phyloP scores from a whole-genome alignment of 2,329 filamentous ascomycete species.

The Tolypocladium paradoxum region DNA sequence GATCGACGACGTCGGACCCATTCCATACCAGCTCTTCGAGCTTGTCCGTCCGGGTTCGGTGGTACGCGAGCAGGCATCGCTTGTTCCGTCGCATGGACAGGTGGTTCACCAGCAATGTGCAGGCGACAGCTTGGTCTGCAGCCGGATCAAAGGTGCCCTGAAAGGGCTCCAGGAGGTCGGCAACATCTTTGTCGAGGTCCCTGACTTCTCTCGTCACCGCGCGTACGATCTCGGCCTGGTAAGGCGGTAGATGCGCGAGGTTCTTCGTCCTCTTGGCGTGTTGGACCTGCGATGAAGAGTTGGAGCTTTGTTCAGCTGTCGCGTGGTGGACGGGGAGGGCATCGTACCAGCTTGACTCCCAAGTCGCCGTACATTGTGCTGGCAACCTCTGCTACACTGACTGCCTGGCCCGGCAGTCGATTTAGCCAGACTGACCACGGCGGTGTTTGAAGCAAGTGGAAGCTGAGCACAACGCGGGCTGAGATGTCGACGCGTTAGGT shows the following conservation, averaged over 20 bases:
- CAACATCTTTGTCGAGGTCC: slow-evolving; percentile 80
- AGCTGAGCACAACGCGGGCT: not conserved
- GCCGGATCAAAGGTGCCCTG: slow-evolving; percentile 77
- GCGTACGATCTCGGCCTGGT: slow-evolving; percentile 85
- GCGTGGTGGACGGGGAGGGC: not conserved
- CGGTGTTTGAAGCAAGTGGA: not conserved
- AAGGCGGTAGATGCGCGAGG: slow-evolving; percentile 75
- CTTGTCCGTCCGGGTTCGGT: slow-evolving; percentile 80
- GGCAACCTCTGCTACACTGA: not conserved
- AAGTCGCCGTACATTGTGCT: slow-evolving; percentile 75
- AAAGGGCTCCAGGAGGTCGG: slow-evolving; percentile 69
- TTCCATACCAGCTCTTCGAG: slow-evolving; percentile 91
- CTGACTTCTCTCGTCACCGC: slow-evolving; percentile 83
- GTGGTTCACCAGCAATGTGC: slow-evolving; percentile 84
- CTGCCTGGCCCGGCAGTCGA: not conserved
- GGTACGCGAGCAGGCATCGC: slow-evolving; percentile 87
- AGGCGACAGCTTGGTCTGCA: slow-evolving; percentile 72
- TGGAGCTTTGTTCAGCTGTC: not conserved
- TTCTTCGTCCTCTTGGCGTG: slow-evolving; percentile 92
- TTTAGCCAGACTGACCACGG: not conserved
- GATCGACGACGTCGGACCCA: slow-evolving; percentile 71
- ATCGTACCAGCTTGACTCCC: slow-evolving; percentile 70
- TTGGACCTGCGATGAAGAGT: slow-evolving; percentile 54
- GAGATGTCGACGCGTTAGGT: not conserved
- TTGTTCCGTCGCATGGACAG: slow-evolving; percentile 94